These are phyloP conservation scores for Neurospora sp. DNA, from an alignment of 495 filamentous ascomycete species.

Conservation along the genomic window DNA sequence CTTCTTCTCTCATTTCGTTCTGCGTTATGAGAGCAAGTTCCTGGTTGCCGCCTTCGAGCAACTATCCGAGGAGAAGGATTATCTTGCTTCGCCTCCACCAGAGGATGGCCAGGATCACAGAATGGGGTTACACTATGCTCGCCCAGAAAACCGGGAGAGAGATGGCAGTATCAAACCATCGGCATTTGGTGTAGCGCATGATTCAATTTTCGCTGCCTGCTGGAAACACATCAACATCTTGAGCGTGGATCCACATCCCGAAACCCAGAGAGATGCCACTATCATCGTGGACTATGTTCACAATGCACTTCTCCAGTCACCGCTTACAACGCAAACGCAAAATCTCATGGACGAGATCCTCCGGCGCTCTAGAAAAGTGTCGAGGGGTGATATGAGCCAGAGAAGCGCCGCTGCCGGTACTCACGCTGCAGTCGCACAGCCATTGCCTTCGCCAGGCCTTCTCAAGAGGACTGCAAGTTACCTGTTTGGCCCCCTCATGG, in stretches of 20 bases:
- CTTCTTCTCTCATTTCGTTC: constrained; percentile 86
- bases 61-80: constrained; percentile 72
- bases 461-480: constrained; percentile 46
- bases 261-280: constrained; percentile 75
- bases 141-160: constrained; percentile 36
- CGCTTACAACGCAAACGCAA: constrained; percentile 59
- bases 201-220: constrained; percentile 81
- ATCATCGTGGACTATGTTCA: constrained; percentile 80
- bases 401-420: constrained; percentile 32
- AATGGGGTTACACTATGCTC: constrained; percentile 45
- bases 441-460: constrained; percentile 35
- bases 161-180: constrained; percentile 40
- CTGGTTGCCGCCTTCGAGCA: constrained; percentile 88
- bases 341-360: constrained; percentile 65
- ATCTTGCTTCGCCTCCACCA: constrained; percentile 37
- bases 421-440: constrained; percentile 27
- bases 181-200: constrained; percentile 56
- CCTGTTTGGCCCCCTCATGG: constrained; percentile 48
- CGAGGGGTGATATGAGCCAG: constrained; percentile 37
- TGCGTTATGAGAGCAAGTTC: constrained; percentile 87
- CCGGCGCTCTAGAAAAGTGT: constrained; percentile 41
- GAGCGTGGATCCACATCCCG: constrained; percentile 89
- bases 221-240: constrained; percentile 90
- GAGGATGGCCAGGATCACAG: constrained; percentile 46
- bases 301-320: constrained; percentile 61